Evolutionary conservation across 2,329 filamentous ascomycete species (phyloP), one percentile per base, ranked within the genome.

Genomic region (Ophiostoma triangulosporum): DNA sequence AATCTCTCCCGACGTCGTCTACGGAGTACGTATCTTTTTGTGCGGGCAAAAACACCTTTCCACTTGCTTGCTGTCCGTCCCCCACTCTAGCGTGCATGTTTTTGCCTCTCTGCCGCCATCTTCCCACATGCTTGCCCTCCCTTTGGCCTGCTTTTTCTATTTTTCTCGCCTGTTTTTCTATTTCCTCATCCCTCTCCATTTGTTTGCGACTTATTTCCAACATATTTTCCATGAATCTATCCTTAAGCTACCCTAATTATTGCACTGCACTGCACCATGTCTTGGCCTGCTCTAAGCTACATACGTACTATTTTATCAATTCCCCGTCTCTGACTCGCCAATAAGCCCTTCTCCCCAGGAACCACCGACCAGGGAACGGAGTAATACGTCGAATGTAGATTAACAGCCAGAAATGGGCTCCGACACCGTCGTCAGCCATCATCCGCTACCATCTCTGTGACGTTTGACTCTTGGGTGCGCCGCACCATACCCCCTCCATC

Each of bases 291-390:
- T n/a, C n/a, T n/a, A n/a, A n/a, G n/a, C n/a, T n/a, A n/a, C n/a
- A n/a, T n/a, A n/a, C 12, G 35, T 9, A 32, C 33, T 24, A 50
- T 54, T 57, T 59, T 58, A 53, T 59, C 57, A 59, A 59, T 59
- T 58, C 58, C 57, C 48, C 45, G 53, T 52, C 52, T 58, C 24
- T 59, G 56, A 59, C 58, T 59, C 58, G 58, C 56, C 54, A 52
- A 51, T 36, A 49, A 49, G 43, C 38, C 55, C 50, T 49, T 54
- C 15, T 46, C 43, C 52, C 48, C 38, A 55, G 33, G 45, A 36
- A 43, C 43, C 31, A 29, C 20, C 32, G 38, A 35, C 38, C 26
- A 46, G 17, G 27, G 33, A 31, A 27, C n/a, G 24, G 9, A 43
- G 38, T 24, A 43, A 40, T 40, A 40, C 36, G 36, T 40, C 36